phyloP scores from a whole-genome alignment of 2,329 filamentous ascomycete genomes.

The Fusarium setosum region DNA sequence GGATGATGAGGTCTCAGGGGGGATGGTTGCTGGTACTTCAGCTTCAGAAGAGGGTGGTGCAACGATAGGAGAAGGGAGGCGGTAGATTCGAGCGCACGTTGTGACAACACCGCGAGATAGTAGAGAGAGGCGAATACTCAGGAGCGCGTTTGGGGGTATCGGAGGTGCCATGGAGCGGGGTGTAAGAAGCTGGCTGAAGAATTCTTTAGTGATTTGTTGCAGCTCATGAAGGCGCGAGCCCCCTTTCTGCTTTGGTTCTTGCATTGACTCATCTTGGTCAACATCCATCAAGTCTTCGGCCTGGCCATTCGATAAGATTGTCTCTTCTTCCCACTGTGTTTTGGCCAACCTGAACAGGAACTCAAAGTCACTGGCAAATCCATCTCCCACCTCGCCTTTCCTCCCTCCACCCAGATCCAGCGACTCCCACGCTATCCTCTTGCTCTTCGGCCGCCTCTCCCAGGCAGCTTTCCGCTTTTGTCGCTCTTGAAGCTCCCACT shows the following conservation, averaged over 20 bases:
- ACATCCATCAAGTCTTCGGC: slow-evolving; percentile 48
- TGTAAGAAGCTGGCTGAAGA: slow-evolving; percentile 46
- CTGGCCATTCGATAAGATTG: slow-evolving; percentile 29
- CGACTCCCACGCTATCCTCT: slow-evolving; percentile 79
- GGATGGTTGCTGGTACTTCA: slow-evolving; percentile 60
- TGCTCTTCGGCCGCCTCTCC: slow-evolving; percentile 84
- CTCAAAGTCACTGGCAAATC: slow-evolving; percentile 88
- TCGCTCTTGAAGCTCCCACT: slow-evolving; percentile 77
- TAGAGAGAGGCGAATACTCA: slow-evolving; percentile 75
- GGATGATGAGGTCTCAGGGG: slow-evolving; percentile 32
- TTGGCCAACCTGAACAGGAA: slow-evolving; percentile 61
- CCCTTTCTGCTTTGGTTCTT: not conserved
- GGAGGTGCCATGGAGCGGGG: slow-evolving; percentile 28
- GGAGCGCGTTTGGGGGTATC: slow-evolving; percentile 53
- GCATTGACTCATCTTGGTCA: slow-evolving; percentile 32
- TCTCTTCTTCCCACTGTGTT: slow-evolving; percentile 6
- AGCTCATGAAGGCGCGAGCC: slow-evolving; percentile 28
- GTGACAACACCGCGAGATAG: slow-evolving; percentile 76
- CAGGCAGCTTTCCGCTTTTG: slow-evolving; percentile 82
- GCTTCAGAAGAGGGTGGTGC: slow-evolving; percentile 47
- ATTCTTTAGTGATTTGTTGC: slow-evolving; percentile 40
- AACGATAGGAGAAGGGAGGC: slow-evolving; percentile 65
- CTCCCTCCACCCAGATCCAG: slow-evolving; percentile 78
- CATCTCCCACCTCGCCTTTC: slow-evolving; percentile 85
- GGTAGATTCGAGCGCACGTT: slow-evolving; percentile 85